Evolutionary conservation across 768 basidiomycete genomes (phyloP).

Genomic region (Leucogyrophana mollusca): DNA sequence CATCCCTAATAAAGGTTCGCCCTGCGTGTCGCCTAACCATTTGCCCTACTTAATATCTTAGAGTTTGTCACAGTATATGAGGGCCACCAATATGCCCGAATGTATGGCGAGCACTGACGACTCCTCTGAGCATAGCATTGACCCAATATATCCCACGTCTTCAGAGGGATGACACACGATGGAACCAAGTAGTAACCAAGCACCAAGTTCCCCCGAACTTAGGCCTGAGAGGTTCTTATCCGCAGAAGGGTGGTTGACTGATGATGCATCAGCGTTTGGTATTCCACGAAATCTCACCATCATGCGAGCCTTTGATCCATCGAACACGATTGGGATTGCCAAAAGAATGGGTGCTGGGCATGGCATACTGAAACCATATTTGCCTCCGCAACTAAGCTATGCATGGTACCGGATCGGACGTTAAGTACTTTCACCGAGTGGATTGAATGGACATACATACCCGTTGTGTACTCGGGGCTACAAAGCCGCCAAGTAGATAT

Average conservation of each 20-base stretch:
- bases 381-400: slow-evolving; percentile 2
- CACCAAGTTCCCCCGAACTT: background rate
- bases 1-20: too few relatives aligned
- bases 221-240: background rate
- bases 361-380: slow-evolving; percentile 27
- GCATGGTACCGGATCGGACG: too few relatives aligned
- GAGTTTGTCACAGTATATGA: too few relatives aligned
- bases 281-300: slow-evolving; percentile 28
- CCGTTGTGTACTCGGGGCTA: too few relatives aligned
- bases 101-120: too few relatives aligned
- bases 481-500: slow-evolving; percentile 3
- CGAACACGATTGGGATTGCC: slow-evolving; percentile 41
- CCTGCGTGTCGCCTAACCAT: too few relatives aligned
- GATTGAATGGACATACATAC: too few relatives aligned
- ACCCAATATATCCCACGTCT: too few relatives aligned
- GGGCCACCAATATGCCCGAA: too few relatives aligned
- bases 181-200: background rate
- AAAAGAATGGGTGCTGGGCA: slow-evolving; percentile 38
- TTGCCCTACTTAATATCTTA: too few relatives aligned
- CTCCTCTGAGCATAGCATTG: too few relatives aligned
- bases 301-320: slow-evolving; percentile 32
- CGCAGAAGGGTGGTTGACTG: background rate
- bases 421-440: too few relatives aligned
- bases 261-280: background rate
- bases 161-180: background rate